Conservation (phyloP, 2,329 filamentous ascomycete species). For the Hypoxylon sp. region DNA sequence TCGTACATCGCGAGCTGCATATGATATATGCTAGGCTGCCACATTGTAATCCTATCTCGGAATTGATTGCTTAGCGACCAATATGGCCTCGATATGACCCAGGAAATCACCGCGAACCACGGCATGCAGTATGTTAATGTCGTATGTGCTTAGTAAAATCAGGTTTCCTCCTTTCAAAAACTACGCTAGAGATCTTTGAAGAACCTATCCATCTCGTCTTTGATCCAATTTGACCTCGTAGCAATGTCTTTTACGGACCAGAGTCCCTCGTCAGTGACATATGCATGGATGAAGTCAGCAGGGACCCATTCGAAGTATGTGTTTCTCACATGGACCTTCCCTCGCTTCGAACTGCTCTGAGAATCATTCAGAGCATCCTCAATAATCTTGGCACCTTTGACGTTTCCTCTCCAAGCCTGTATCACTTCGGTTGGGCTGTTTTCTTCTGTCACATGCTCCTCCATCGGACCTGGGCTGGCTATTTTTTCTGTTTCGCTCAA, state of each 20-base stretch:
- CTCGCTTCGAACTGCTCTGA: constrained; percentile 6
- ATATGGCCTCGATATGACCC: no score
- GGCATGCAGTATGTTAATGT: background rate
- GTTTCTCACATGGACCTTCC: constrained; percentile 58
- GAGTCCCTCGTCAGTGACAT: constrained; percentile 67
- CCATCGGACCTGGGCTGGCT: constrained; percentile 58
- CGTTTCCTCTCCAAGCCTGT: constrained; percentile 58
- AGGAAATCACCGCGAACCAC: background rate
- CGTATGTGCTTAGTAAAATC: background rate
- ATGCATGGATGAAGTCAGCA: constrained; percentile 63
- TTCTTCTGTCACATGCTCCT: constrained; percentile 62
- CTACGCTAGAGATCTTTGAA: constrained; percentile 58
- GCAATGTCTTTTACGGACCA: constrained; percentile 57
- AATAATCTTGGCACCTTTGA: constrained; percentile 43
- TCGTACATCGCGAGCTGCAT: no score
- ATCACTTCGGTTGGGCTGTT: constrained; percentile 67
- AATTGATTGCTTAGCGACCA: background rate
- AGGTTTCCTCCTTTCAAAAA: background rate
- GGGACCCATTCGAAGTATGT: constrained; percentile 74
- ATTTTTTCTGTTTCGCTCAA: constrained; percentile 74
- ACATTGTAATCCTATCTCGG: no score
- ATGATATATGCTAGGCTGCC: no score
- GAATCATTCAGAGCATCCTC: constrained; percentile 25
- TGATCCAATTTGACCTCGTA: constrained; percentile 55
- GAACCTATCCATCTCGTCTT: constrained; percentile 55